Conservation (phyloP, 108 stramenopile species). For the Aurantiochytrium sp. region DNA sequence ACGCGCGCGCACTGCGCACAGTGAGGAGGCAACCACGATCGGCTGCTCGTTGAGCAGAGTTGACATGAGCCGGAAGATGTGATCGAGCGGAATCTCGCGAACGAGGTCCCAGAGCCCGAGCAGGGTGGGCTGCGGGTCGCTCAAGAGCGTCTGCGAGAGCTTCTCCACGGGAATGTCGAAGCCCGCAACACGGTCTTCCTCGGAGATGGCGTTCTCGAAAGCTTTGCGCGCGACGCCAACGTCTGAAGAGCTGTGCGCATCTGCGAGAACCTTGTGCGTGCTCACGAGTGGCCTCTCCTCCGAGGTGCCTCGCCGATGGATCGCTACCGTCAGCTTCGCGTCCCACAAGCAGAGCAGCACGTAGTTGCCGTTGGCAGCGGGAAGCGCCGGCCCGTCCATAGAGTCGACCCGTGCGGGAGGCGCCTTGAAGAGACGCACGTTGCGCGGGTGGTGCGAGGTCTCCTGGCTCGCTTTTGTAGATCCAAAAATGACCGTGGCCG, state of each 20-base stretch:
- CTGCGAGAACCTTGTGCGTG: too few relatives aligned
- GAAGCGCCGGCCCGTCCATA: background rate
- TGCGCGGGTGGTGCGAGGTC: background rate
- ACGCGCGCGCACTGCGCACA: background rate
- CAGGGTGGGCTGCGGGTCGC: background rate
- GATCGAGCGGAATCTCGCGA: background rate
- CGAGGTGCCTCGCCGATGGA: background rate
- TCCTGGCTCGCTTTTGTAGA: background rate
- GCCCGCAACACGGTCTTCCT: background rate
- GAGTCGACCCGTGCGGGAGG: background rate
- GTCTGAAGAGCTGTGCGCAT: too few relatives aligned
- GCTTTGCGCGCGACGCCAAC: background rate
- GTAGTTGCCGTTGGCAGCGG: background rate
- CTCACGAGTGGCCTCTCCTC: background rate
- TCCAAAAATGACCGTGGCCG: background rate
- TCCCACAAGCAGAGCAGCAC: background rate
- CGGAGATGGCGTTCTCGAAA: background rate
- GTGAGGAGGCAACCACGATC: background rate
- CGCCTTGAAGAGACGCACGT: background rate
- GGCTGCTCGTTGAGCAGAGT: background rate
- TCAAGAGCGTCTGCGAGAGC: background rate
- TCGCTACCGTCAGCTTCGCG: background rate
- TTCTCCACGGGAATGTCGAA: background rate
- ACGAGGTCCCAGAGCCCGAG: background rate
- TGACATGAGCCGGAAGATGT: background rate